Evolutionary conservation across 2,329 filamentous ascomycete species (phyloP), one percentile per base, ranked within the genome.

Genomic region (Colletotrichum chrysophilum): DNA sequence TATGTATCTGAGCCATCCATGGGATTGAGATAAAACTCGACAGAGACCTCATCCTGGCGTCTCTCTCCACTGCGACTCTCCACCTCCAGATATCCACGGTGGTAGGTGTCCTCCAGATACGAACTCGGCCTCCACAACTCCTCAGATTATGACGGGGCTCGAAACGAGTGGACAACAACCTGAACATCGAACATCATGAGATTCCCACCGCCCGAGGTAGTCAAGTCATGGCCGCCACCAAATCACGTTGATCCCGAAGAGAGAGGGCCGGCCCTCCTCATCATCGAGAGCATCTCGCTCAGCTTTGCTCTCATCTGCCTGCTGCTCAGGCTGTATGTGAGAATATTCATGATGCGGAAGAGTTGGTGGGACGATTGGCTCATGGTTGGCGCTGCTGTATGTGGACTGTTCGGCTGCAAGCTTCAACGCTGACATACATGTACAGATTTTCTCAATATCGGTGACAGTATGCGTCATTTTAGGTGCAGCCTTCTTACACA

Each of bases 311-410:
- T 86, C n/a, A 64, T 84, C 10, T 82, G 81, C 26, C 78, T 87
- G 8, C 61, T 77, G 32, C 79, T 85, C 58, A 82, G 86, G n/a
- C 79, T 87, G 52, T 86, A 86, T 65, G 85, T 86, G 61, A 80
- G 84, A 10, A 73, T 83, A 5, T 71, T 78, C 71, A 80, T 85
- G 43, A 80, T 86, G 34, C 80, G 81, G 58, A 82, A 80, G 66
- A 80, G 75, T 48, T 83, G 84, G 38, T 79, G 81, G 68, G 86
- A 87, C 75, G 86, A 87, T 79, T 86, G 83, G 85, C 67, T 87
- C 13, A 87, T 87, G 85, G 75, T 86, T 6, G 81, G 71, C 38
- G 84, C 84, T 7, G 82, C 82, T 76, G 85, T 86, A 79, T 73
- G 81, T 66, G 76, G 18, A 30, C 5, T 8, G 14, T 3, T 34